Evolutionary conservation across 192 early-diverging fungal genomes (phyloP).

Genomic region (Podila clonocystis): DNA sequence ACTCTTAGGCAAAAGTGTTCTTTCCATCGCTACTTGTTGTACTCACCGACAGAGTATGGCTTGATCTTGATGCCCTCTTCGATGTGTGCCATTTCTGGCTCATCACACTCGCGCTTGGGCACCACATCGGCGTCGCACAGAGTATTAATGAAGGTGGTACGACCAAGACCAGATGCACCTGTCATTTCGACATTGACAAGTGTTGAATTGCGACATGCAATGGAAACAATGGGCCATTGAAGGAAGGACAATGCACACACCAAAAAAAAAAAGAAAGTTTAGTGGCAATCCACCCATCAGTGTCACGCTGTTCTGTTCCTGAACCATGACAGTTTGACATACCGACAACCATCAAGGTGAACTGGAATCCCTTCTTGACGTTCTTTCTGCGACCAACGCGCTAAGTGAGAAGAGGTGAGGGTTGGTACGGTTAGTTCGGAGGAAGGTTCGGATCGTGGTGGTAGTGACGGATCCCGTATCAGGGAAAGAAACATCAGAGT

Average conservation of each 20-base stretch:
- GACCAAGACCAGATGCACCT: constrained; percentile 95
- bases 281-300: too few species aligned
- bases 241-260: background rate
- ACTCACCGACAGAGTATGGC: constrained; percentile 83
- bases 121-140: constrained; percentile 88
- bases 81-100: constrained; percentile 79
- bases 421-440: background rate
- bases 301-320: too few species aligned
- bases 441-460: background rate
- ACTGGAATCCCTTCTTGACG: constrained; percentile 94
- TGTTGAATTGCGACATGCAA: background rate
- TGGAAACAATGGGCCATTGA: background rate
- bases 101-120: constrained; percentile 69
- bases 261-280: background rate
- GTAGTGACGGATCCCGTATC: too few species aligned
- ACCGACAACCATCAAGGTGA: constrained; percentile 98
- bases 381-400: constrained; percentile 77
- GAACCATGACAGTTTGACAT: background rate
- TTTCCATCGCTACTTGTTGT: background rate
- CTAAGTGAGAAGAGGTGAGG: constrained; percentile 5
- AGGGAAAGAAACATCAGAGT: too few species aligned
- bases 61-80: constrained; percentile 89
- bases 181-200: background rate
- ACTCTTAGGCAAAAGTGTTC: background rate
- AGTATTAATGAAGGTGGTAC: constrained; percentile 99